These are phyloP conservation scores for Nicotiana benthamiana DNA, from an alignment of 257 asterid species.

Conservation along the genomic window DNA sequence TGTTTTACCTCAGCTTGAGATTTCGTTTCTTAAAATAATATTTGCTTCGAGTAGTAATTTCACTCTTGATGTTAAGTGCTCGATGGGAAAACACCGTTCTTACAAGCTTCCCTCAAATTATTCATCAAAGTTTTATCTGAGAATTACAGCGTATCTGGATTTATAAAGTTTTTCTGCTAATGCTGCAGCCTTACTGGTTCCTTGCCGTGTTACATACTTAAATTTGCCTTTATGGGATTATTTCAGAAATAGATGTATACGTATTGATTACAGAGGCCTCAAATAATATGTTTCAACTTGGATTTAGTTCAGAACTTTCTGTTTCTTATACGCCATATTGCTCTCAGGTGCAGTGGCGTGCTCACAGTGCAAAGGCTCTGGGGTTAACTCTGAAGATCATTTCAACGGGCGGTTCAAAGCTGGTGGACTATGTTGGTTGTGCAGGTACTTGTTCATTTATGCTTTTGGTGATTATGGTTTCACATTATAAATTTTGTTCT, in stretches of 20 bases:
- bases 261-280: neutral
- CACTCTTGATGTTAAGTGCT: neutral
- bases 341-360: slow-evolving; percentile 51
- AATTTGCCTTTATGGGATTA: neutral
- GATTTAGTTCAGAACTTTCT: neutral
- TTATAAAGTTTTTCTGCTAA: neutral
- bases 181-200: neutral
- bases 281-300: neutral
- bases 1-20: neutral
- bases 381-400: slow-evolving; percentile 72
- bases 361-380: slow-evolving; percentile 63
- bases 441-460: slow-evolving; percentile 43
- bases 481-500: neutral
- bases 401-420: slow-evolving; percentile 87
- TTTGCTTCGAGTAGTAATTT: neutral
- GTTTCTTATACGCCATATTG: neutral
- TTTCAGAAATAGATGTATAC: neutral
- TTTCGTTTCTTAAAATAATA: neutral
- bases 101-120: neutral
- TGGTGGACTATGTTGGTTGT: slow-evolving; percentile 83
- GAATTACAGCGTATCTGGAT: neutral
- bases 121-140: neutral
- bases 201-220: neutral
- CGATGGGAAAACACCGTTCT: neutral
- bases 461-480: neutral